A percentile compares a stretch with the other conserved stretches of the same genome.
Conservation (phyloP, 805 yeast species). For the Metschnikowia anglica region DNA sequence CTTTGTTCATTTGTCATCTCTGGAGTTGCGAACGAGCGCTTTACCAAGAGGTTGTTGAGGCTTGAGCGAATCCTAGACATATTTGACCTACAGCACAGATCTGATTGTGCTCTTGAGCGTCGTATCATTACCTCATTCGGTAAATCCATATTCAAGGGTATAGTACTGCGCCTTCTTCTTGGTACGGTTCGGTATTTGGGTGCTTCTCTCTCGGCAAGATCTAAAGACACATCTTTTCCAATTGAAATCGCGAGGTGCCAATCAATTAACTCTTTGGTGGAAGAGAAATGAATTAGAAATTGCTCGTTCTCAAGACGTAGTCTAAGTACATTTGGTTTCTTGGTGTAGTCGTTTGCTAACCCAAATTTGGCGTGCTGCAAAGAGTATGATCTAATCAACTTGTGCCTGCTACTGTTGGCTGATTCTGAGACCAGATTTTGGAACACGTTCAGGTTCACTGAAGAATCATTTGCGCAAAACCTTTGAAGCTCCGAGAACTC, state of each 20-base stretch:
- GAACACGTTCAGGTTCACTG: background rate
- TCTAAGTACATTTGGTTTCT: conserved; percentile 65
- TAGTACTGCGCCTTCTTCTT: conserved; percentile 57
- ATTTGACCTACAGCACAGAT: conserved; percentile 7
- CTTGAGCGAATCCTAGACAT: background rate
- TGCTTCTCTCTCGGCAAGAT: conserved; percentile 64
- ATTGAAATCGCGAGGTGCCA: conserved; percentile 75
- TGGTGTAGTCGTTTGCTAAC: conserved; percentile 78
- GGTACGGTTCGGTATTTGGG: conserved; percentile 84
- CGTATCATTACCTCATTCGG: conserved; percentile 11
- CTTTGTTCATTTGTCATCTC: background rate
- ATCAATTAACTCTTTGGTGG: conserved; percentile 63
- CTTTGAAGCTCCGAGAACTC: background rate
- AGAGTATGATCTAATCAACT: conserved; percentile 62
- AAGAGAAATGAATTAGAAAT: conserved; percentile 62
- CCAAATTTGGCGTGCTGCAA: conserved; percentile 85
- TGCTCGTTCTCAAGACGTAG: conserved; percentile 84
- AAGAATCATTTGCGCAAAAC: too few relatives aligned
- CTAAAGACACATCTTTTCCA: conserved; percentile 80
- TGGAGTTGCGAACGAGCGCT: background rate
- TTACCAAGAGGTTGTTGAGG: background rate
- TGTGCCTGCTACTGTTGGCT: conserved; percentile 3
- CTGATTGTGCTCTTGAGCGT: conserved; percentile 16
- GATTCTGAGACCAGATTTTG: background rate
- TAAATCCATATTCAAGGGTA: conserved; percentile 10